Conservation (phyloP, 148 eudicot genomes). For the Rhododendron henanense region DNA sequence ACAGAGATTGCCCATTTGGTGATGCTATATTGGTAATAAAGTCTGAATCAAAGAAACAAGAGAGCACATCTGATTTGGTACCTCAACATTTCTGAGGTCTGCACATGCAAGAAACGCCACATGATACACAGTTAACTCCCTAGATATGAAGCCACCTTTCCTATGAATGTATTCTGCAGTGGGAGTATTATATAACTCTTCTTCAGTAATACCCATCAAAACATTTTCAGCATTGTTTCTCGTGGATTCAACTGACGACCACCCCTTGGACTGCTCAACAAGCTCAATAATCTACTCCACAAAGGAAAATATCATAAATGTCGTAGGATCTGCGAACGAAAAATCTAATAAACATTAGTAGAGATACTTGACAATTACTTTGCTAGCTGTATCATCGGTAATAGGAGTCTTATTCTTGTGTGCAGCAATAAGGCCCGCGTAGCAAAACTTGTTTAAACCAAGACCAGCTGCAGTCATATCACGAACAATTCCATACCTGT, state of each 20-base stretch:
- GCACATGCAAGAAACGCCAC: slow-evolving; percentile 76
- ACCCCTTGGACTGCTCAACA: slow-evolving; percentile 94
- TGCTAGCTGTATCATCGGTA: slow-evolving; percentile 54
- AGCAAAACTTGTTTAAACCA: slow-evolving; percentile 90
- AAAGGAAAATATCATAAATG: slow-evolving; percentile 10
- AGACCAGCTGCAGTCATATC: slow-evolving; percentile 99
- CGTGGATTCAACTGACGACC: slow-evolving; percentile 62
- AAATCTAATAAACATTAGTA: neutral
- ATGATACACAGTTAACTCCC: slow-evolving; percentile 78
- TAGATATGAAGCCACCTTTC: slow-evolving; percentile 56
- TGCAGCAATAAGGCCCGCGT: slow-evolving; percentile 88
- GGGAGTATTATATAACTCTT: slow-evolving; percentile 74
- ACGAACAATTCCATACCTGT: slow-evolving; percentile 83
- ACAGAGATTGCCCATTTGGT: neutral
- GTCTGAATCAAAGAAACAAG: neutral
- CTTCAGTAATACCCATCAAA: slow-evolving; percentile 72
- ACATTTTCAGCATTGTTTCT: slow-evolving; percentile 59
- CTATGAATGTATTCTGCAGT: slow-evolving; percentile 68
- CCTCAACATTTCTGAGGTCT: slow-evolving; percentile 70
- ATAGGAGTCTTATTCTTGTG: slow-evolving; percentile 64
- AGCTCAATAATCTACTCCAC: slow-evolving; percentile 75
- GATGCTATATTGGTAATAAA: neutral
- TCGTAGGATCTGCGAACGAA: neutral
- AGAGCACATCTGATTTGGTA: slow-evolving; percentile 22
- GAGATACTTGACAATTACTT: slow-evolving; percentile 35